Evolutionary conservation across 768 basidiomycete genomes (phyloP).

Genomic region (Jaapia argillacea): DNA sequence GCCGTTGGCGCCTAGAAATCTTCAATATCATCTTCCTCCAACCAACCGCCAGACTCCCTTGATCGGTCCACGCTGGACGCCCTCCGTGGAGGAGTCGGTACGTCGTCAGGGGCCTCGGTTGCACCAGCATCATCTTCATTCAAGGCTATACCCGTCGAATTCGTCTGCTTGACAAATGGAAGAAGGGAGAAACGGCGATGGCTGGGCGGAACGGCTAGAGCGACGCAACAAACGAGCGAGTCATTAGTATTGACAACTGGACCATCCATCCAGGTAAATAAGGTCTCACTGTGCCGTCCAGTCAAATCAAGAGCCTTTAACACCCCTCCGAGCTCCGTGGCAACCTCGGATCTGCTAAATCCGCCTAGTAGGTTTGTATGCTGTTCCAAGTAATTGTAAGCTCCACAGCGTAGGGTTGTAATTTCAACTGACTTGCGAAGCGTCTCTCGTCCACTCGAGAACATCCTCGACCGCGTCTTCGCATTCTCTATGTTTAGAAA

Average conservation of each 20-base stretch:
- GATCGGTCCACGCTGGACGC: slow-evolving; percentile 14
- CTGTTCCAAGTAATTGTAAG: no score
- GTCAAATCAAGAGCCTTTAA: slow-evolving; percentile 45
- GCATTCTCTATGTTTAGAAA: slow-evolving; percentile 47
- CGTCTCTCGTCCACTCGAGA: slow-evolving; percentile 42
- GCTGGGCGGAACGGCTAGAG: background rate
- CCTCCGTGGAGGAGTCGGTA: no score
- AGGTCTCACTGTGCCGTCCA: no score
- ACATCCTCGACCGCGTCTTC: slow-evolving; percentile 49
- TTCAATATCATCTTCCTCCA: slow-evolving; percentile 26
- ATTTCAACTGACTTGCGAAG: background rate
- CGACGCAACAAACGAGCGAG: background rate
- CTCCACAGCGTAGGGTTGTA: no score
- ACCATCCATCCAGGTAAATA: no score
- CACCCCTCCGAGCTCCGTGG: slow-evolving; percentile 48
- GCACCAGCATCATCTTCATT: background rate
- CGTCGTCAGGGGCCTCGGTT: no score
- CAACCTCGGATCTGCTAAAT: slow-evolving; percentile 44
- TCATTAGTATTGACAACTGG: no score
- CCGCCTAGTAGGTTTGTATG: no score
- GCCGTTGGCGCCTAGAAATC: no score
- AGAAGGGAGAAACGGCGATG: background rate
- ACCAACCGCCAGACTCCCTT: slow-evolving; percentile 17
- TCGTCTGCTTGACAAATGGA: slow-evolving; percentile 13
- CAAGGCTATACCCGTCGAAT: slow-evolving; percentile 1